phyloP scores from a whole-genome alignment of 257 asterid genomes.

The Cinchona pubescens region DNA sequence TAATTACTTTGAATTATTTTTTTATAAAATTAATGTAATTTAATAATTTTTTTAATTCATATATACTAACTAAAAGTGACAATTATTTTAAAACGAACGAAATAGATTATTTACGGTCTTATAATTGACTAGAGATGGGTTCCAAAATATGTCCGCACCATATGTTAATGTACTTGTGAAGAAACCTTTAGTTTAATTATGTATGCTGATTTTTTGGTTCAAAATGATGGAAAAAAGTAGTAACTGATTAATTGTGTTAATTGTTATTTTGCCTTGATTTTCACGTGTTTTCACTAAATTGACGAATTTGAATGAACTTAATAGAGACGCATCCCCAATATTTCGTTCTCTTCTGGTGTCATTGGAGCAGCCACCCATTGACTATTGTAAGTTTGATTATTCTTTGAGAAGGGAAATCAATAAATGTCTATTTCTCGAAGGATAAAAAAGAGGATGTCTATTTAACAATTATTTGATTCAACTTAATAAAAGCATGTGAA shows the following conservation, averaged over 20 bases:
- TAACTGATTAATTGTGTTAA: neutral
- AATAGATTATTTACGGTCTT: too few species aligned
- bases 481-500: neutral
- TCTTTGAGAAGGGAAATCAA: neutral
- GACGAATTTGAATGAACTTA: neutral
- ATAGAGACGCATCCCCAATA: neutral
- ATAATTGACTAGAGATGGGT: too few species aligned
- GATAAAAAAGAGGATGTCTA: neutral
- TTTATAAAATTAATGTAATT: too few species aligned
- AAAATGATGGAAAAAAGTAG: neutral
- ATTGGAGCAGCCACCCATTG: neutral
- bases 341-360: constrained; percentile 1
- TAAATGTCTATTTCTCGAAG: neutral
- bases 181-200: neutral
- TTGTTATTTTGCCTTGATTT: neutral
- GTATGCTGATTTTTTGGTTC: neutral
- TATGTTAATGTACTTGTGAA: too few species aligned
- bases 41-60: too few species aligned
- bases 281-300: neutral
- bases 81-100: too few species aligned
- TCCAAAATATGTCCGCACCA: too few species aligned
- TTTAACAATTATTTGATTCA: neutral
- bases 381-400: neutral
- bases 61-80: too few species aligned
- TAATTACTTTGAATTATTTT: too few species aligned